phyloP scores from a whole-genome alignment of 2,329 filamentous ascomycete genomes.

The Penicillium sp. region DNA sequence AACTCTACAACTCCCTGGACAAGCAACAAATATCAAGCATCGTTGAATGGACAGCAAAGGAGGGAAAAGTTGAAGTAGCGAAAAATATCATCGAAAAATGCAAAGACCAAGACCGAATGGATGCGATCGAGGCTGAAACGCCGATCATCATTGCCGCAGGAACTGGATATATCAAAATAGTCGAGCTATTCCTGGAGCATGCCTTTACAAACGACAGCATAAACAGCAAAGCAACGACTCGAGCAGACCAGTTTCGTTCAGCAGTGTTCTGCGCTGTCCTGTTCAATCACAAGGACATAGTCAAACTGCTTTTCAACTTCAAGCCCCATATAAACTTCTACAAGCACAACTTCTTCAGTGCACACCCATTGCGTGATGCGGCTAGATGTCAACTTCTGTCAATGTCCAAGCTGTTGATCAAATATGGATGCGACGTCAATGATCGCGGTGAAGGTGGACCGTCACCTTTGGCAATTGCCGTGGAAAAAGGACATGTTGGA shows the following conservation, averaged over 20 bases:
- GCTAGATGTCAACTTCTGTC: not conserved
- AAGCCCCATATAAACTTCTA: not conserved
- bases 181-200: not conserved
- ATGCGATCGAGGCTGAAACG: not conserved
- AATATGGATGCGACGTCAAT: not conserved
- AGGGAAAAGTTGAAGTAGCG: not conserved
- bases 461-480: too few species aligned
- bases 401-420: not conserved
- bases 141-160: not conserved
- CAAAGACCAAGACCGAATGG: not conserved
- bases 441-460: not conserved
- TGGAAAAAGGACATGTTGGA: not conserved
- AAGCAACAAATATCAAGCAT: not conserved
- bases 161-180: not conserved
- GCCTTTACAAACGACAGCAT: not conserved
- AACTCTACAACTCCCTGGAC: not conserved
- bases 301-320: not conserved
- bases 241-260: not conserved
- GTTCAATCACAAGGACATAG: not conserved
- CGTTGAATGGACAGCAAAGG: constrained; percentile 1
- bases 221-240: not conserved
- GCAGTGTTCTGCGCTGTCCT: not conserved
- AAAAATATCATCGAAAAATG: not conserved
- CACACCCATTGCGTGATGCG: not conserved
- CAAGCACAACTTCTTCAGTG: not conserved